Percentiles rank a stretch among this genome's conserved stretches.
These are phyloP conservation scores for Anisodus acutangulus DNA, from an alignment of 257 asterid species.

Conservation along the genomic window DNA sequence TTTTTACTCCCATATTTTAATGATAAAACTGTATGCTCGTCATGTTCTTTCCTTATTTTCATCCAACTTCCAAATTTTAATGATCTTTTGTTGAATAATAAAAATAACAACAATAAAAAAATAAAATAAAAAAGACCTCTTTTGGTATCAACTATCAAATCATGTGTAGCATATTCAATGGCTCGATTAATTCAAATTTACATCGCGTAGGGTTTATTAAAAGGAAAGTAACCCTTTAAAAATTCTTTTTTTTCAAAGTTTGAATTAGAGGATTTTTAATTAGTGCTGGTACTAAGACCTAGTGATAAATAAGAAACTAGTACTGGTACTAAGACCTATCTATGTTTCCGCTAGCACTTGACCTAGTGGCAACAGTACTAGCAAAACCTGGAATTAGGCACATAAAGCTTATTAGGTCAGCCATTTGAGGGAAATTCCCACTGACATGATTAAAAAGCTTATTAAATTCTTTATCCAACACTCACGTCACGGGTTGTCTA, in stretches of 20 bases:
- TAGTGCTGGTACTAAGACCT: neutral
- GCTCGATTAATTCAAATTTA: too few species aligned
- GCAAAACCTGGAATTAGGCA: conserved; percentile 4
- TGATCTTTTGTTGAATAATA: neutral
- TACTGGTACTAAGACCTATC: neutral
- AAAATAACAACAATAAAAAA: neutral
- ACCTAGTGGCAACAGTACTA: neutral
- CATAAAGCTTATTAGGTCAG: neutral
- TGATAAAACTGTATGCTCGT: neutral
- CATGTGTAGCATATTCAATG: too few species aligned
- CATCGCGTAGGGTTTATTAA: too few species aligned
- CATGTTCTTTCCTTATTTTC: conserved; percentile 2
- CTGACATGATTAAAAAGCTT: too few species aligned
- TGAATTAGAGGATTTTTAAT: too few species aligned
- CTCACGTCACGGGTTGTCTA: neutral
- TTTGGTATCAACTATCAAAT: too few species aligned
- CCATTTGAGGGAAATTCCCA: too few species aligned
- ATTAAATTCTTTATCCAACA: neutral
- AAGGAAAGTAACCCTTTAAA: too few species aligned
- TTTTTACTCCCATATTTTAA: neutral
- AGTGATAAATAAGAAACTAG: neutral
- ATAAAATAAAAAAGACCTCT: too few species aligned
- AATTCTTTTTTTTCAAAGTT: too few species aligned
- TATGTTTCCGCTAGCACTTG: neutral
- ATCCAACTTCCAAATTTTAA: neutral